Evolutionary conservation across 176 grass and related monocot species (phyloP), one percentile per base, ranked within the genome.

Genomic region (Rhynchospora tenuis): DNA sequence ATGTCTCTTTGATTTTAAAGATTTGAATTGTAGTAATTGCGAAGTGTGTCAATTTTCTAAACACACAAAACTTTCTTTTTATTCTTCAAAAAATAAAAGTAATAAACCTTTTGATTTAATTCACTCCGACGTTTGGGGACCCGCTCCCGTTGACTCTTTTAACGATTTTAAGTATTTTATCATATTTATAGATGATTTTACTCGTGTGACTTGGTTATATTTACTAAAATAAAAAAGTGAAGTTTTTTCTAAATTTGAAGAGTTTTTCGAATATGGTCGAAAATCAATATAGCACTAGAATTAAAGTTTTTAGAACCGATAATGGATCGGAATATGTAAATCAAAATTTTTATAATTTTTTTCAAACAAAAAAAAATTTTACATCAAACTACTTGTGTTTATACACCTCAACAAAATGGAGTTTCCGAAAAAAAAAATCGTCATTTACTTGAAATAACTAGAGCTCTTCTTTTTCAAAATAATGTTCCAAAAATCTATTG

Each of bases 31-130:
- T 27, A n/a, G 51, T 55, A 52, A 28, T 26, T 59, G 75, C 59
- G 75, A 79, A 28, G 44, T 55, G 33, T 84, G 28, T 61, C 29
- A 84, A 5, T 33, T 84, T 2, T 19, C 63, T 6, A 84, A 84
- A 38, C 50, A 84, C 46, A 74, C 50, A 3, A 68, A 46, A 12
- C 9, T 17, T 42, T 11, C 8, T 54, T 84, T 58, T 73, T 45
- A 17, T 9, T 17, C 54, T 43, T 9, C 27, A 3, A 73, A 54
- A 59, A 84, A 65, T 22, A 71, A 8, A n/a, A 71, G 9, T 33
- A 38, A 38, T 38, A 38, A 38, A 38, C 23, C 13, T 24, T 84
- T 75, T 75, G 51, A 84, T 7, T 14, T 84, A 31, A 59, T 84
- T 3, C 82, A 84, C 7, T 74, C 67, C 2, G 48, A 51, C 11